These are phyloP conservation scores for Globisporangium solare DNA, from an alignment of 352 stramenopile genomes.

Conservation along the genomic window DNA sequence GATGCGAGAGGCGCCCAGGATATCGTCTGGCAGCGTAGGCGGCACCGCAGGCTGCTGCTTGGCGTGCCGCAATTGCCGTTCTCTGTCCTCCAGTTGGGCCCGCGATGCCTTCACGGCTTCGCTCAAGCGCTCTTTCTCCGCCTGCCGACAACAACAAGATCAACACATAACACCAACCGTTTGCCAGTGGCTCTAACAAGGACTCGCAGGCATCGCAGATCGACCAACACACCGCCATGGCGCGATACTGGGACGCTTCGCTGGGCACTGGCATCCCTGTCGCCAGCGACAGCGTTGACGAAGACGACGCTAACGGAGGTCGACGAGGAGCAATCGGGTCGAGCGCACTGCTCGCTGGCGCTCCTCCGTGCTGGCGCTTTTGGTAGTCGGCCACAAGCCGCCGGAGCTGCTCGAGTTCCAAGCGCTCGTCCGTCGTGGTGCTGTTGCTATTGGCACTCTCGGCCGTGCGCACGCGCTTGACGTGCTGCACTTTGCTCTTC, in stretches of 20 bases:
- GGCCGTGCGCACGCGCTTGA: conserved; percentile 62
- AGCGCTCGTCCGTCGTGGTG: conserved; percentile 27
- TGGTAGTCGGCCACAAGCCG: conserved; percentile 25
- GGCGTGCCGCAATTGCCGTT: conserved; percentile 32
- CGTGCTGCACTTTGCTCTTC: conserved; percentile 48
- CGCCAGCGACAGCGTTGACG: neutral
- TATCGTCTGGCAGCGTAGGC: conserved; percentile 2
- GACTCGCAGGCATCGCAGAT: neutral
- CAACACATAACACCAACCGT: neutral
- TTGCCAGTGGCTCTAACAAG: too few relatives aligned
- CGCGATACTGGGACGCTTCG: conserved; percentile 47
- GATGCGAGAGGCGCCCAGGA: conserved; percentile 21
- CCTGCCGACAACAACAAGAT: conserved; percentile 18
- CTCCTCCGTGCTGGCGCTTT: conserved; percentile 22
- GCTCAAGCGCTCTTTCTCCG: conserved; percentile 60
- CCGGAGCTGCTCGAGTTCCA: conserved; percentile 43
- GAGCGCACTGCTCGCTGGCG: too few relatives aligned
- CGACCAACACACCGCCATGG: conserved; percentile 31
- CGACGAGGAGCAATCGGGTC: neutral
- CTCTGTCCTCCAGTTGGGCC: conserved; percentile 55
- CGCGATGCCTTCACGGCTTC: conserved; percentile 51
- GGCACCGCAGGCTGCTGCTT: conserved; percentile 3
- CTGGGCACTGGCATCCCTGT: conserved; percentile 37
- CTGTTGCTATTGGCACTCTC: conserved; percentile 25
- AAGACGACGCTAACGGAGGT: conserved; percentile 13